Conservation (phyloP, 352 stramenopile species). For the Paralagenidium karlingii region DNA sequence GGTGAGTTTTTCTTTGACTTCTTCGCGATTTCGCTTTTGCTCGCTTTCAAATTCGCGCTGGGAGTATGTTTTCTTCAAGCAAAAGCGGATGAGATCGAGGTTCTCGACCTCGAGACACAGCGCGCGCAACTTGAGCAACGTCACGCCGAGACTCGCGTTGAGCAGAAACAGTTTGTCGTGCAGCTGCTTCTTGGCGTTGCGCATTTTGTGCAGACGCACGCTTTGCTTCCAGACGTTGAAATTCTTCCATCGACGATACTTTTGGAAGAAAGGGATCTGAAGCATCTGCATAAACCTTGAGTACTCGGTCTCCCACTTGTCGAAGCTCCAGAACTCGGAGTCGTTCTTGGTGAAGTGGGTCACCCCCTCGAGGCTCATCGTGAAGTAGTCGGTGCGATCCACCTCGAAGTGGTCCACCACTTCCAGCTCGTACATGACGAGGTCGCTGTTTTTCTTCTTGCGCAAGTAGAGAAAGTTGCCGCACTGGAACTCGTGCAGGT, state of each 20-base stretch:
- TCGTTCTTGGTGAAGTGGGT: constrained; percentile 85
- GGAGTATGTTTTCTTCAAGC: constrained; percentile 56
- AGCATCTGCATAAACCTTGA: constrained; percentile 84
- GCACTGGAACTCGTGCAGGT: constrained; percentile 58
- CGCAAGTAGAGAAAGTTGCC: constrained; percentile 78
- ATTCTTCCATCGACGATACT: constrained; percentile 91
- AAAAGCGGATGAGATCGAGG: constrained; percentile 58
- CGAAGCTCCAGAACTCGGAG: constrained; percentile 86
- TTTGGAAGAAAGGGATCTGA: constrained; percentile 84
- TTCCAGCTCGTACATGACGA: constrained; percentile 76
- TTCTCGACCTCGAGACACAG: constrained; percentile 62
- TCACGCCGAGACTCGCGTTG: constrained; percentile 66
- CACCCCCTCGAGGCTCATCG: constrained; percentile 85
- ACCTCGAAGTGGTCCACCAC: constrained; percentile 75
- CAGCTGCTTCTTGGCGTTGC: constrained; percentile 68
- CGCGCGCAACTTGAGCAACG: constrained; percentile 57
- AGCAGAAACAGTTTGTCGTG: constrained; percentile 84
- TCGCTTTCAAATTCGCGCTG: constrained; percentile 70
- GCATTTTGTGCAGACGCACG: constrained; percentile 80
- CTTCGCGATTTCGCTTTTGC: constrained; percentile 34
- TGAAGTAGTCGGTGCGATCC: constrained; percentile 86
- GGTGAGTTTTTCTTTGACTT: constrained; percentile 41
- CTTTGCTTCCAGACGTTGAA: constrained; percentile 89
- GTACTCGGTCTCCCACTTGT: constrained; percentile 91
- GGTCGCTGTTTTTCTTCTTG: constrained; percentile 41